Conservation (phyloP, 768 basidiomycete genomes). For the Plicaturopsis crispa region DNA sequence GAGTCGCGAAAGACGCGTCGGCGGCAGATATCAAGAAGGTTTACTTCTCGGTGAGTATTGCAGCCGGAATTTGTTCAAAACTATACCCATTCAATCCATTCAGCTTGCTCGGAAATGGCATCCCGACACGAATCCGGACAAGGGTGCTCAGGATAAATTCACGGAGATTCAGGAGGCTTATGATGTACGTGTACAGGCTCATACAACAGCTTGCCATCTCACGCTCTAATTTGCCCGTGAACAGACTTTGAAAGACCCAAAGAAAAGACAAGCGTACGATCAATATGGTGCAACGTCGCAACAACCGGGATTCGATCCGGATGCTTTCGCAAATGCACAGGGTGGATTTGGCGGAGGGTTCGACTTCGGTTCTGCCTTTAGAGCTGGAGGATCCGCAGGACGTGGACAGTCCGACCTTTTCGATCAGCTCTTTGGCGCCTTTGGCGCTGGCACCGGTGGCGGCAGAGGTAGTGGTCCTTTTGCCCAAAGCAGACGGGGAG, state of each 20-base stretch:
- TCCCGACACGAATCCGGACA: slow-evolving; percentile 94
- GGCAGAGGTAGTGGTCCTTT: slow-evolving; percentile 38
- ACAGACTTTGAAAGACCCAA: slow-evolving; percentile 92
- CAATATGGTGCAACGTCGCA: slow-evolving; percentile 90
- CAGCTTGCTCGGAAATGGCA: slow-evolving; percentile 98
- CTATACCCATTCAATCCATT: slow-evolving; percentile 10
- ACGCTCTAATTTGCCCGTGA: slow-evolving; percentile 6
- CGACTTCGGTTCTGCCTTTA: slow-evolving; percentile 29
- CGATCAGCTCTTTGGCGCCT: slow-evolving; percentile 75
- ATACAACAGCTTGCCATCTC: slow-evolving; percentile 3
- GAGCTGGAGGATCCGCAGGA: slow-evolving; percentile 34
- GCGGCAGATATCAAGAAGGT: slow-evolving; percentile 92
- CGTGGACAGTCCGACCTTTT: slow-evolving; percentile 62
- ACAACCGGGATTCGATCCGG: slow-evolving; percentile 89
- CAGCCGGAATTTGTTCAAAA: slow-evolving; percentile 1
- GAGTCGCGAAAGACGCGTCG: slow-evolving; percentile 77
- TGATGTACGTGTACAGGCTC: slow-evolving; percentile 52
- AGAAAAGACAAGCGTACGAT: slow-evolving; percentile 87
- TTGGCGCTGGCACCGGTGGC: slow-evolving; percentile 39
- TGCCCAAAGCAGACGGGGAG: slow-evolving; percentile 47
- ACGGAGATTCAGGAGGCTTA: slow-evolving; percentile 96
- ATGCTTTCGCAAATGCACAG: slow-evolving; percentile 51
- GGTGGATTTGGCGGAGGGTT: not conserved
- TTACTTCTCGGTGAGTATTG: slow-evolving; percentile 79
- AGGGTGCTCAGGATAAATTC: slow-evolving; percentile 85